Evolutionary conservation across 495 filamentous ascomycete species (phyloP), one percentile per base, ranked within the genome.

Genomic region (Annulohypoxylon maeteangense): DNA sequence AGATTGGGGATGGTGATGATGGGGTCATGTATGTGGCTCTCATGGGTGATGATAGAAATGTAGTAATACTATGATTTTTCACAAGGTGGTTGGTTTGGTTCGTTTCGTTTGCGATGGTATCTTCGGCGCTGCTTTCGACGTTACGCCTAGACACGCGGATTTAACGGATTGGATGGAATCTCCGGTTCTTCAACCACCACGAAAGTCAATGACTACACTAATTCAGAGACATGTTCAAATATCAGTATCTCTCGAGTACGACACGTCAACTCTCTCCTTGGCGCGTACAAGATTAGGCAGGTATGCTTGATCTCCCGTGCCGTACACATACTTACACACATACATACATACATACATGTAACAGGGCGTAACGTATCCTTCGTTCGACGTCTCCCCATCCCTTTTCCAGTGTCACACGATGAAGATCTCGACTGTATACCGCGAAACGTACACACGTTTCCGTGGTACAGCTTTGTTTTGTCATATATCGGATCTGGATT

Each of bases 311-410:
- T 25, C 22, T 27, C 11, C 20, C 5, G 20, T 27, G 47, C 47
- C 47, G 11, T 25, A 14, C 20, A 44, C n/a, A 8, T 10, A 36
- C 32, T 3, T 51, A 51, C 11, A 51, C 20, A 44, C n/a, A 8
- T 10, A 36, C 32, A 20, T 44, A 44, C n/a, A 8, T 10, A 36
- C 32, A 20, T 51, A 51, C 11, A 51, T n/a, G 47, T 51, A 51
- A 51, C 47, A n/a, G 23, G 14, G 23, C 3, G 47, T 51, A 51
- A 51, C 47, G 47, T 51, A 51, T 23, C 47, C 23, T 51, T 51
- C 47, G 47, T 51, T n/a, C 23, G 12, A 51, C 47, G 22, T 51
- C 23, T 8, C 10, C 29, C 22, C 12, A 4, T 40, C 12, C 22
- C 23, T 20, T 51, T 25, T 16, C 25, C 25, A 51, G 22, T 14